phyloP scores from a whole-genome alignment of 768 basidiomycete genomes.

The Mycena rebaudengoi region DNA sequence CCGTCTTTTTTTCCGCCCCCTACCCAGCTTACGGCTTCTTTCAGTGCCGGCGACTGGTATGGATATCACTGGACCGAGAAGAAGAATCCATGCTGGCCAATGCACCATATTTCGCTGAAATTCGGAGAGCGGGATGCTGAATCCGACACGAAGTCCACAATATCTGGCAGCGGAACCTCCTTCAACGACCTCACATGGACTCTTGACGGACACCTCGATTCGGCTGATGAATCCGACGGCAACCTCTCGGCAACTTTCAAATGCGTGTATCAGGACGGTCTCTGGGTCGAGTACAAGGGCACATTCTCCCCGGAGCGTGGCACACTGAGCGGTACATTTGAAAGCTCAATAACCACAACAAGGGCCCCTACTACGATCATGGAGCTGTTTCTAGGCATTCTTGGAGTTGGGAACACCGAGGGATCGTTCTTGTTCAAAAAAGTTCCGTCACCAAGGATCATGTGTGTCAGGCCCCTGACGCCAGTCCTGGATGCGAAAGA shows the following conservation, averaged over 20 bases:
- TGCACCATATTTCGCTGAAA: neutral
- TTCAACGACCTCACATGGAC: neutral
- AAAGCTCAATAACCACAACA: too few species aligned
- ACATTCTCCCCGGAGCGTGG: neutral
- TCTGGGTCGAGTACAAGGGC: constrained; percentile 1
- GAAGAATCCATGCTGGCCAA: neutral
- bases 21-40: neutral
- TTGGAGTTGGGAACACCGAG: too few species aligned
- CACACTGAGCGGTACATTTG: constrained; percentile 4
- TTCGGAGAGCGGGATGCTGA: neutral
- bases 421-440: constrained; percentile 19
- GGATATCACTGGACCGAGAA: constrained; percentile 20
- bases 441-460: neutral
- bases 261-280: constrained; percentile 1
- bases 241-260: neutral
- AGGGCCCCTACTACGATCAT: too few species aligned
- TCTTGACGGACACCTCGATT: neutral
- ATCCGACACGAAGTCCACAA: neutral
- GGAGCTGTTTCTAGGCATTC: too few species aligned
- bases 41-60: constrained; percentile 16
- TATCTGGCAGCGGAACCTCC: neutral
- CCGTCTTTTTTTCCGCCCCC: neutral
- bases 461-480: constrained; percentile 10
- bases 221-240: neutral
- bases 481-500: neutral